Evolutionary conservation across 2,329 filamentous ascomycete species (phyloP).

Genomic region (Colletotrichum liaoningense): DNA sequence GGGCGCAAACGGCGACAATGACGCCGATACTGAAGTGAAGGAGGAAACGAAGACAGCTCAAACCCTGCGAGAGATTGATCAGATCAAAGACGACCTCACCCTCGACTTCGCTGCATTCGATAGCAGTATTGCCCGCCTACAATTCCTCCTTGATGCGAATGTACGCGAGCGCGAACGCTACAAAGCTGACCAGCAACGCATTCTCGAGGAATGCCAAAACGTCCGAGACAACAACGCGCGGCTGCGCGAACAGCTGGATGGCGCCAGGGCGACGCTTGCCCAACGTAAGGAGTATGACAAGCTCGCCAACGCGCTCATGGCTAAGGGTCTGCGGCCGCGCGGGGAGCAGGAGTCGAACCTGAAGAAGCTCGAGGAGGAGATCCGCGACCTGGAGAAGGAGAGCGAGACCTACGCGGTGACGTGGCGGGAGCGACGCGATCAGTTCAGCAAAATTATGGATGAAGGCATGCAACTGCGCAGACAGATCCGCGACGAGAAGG

Average conservation of each 20-base stretch:
- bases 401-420: conserved; percentile 83
- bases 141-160: conserved; percentile 88
- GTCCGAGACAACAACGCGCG: conserved; percentile 81
- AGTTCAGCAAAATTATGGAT: conserved; percentile 89
- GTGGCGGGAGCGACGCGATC: conserved; percentile 85
- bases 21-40: conserved; percentile 42
- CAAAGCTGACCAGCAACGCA: conserved; percentile 81
- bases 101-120: conserved; percentile 92
- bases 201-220: conserved; percentile 80
- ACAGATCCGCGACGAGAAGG: conserved; percentile 93
- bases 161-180: conserved; percentile 86
- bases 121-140: conserved; percentile 85
- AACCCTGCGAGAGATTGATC: conserved; percentile 66
- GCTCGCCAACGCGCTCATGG: conserved; percentile 77
- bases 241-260: conserved; percentile 80
- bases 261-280: conserved; percentile 79
- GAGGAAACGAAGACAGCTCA: conserved; percentile 46
- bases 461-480: conserved; percentile 89
- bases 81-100: conserved; percentile 84
- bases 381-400: conserved; percentile 86
- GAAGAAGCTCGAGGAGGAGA: conserved; percentile 87
- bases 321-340: conserved; percentile 73
- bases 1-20: conserved; percentile 34
- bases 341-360: conserved; percentile 84
- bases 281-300: conserved; percentile 89